These are phyloP conservation scores for Bryum argenteum DNA, from an alignment of 225 moss, liverwort and hornwort genomes.

Conservation along the genomic window DNA sequence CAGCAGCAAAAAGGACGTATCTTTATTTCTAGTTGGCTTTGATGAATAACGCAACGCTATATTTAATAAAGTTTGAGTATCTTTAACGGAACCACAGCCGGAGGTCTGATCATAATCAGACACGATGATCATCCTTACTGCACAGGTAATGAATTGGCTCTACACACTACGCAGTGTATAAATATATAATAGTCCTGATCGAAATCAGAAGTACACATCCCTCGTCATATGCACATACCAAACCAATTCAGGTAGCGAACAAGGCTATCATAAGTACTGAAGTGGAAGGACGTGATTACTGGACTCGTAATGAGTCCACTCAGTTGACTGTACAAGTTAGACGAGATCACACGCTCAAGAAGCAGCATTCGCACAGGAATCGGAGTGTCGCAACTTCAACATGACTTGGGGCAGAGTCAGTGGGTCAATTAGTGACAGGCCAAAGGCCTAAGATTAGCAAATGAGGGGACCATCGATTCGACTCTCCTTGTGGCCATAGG, in stretches of 20 bases:
- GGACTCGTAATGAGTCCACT: constrained; percentile 27
- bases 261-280: constrained; percentile 1
- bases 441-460: constrained; percentile 44
- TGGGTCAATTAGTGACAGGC: constrained; percentile 40
- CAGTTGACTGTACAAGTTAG: constrained; percentile 51
- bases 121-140: background rate
- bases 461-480: constrained; percentile 36
- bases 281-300: constrained; percentile 8
- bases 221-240: background rate
- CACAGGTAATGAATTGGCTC: background rate
- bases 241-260: background rate
- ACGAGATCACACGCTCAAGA: constrained; percentile 35
- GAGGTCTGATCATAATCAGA: constrained; percentile 2
- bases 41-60: too few species aligned
- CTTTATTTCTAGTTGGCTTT: too few species aligned
- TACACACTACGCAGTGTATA: background rate
- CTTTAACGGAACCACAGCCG: background rate
- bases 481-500: constrained; percentile 39
- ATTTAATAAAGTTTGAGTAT: too few species aligned
- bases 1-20: too few species aligned
- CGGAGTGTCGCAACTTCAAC: constrained; percentile 36
- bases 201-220: background rate
- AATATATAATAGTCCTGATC: background rate
- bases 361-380: constrained; percentile 36
- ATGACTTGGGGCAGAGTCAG: constrained; percentile 33